Evolutionary conservation across 306 rosid species (phyloP).

Genomic region (Ziziphus jujuba): DNA sequence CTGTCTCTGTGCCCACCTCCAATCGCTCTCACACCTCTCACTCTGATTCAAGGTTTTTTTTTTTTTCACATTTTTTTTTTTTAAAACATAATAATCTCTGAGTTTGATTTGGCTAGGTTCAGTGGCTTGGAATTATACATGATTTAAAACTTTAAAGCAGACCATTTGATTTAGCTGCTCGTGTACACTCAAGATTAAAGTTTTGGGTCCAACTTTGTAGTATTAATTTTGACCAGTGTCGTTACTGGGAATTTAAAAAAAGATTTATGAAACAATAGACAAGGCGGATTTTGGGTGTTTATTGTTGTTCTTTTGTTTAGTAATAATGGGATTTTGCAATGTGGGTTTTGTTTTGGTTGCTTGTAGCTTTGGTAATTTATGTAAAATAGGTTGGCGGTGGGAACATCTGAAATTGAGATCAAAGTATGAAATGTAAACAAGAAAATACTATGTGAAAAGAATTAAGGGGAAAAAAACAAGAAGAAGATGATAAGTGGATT

Average conservation of each 20-base stretch:
- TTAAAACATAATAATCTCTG: not conserved
- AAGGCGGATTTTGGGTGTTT: not conserved
- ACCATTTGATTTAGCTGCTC: not conserved
- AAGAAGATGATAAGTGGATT: no score
- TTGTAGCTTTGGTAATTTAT: not conserved
- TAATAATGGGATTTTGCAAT: not conserved
- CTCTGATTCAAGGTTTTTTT: conserved; percentile 45
- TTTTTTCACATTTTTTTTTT: not conserved
- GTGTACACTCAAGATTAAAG: not conserved
- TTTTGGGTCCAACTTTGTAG: conserved; percentile 1
- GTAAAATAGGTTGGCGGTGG: not conserved
- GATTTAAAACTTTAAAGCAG: not conserved
- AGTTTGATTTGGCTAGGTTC: not conserved
- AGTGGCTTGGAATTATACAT: not conserved
- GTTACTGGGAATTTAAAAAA: no score
- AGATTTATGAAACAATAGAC: not conserved
- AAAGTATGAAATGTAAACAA: not conserved
- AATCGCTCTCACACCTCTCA: conserved; percentile 30
- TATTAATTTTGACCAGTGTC: not conserved
- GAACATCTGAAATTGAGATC: not conserved
- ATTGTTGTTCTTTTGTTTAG: not conserved
- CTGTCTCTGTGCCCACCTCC: conserved; percentile 27
- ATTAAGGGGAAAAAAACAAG: no score
- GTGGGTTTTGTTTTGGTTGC: not conserved
- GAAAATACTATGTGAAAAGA: not conserved